phyloP scores from a whole-genome alignment of 179 eudicot species.

The Vitellaria paradoxa region DNA sequence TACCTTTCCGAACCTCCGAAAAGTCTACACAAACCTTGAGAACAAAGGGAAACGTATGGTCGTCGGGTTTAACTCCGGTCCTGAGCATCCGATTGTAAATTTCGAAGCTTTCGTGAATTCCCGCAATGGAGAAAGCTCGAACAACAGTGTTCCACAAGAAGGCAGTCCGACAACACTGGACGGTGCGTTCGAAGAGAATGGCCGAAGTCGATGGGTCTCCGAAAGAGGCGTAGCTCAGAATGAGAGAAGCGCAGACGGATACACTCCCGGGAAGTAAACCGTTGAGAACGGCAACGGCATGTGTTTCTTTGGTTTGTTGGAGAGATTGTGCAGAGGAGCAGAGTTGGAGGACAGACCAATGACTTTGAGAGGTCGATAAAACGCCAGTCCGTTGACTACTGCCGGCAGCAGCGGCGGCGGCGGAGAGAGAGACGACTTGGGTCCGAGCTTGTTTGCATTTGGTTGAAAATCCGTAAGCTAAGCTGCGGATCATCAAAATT shows the following conservation, averaged over 20 bases:
- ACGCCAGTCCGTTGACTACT: background rate
- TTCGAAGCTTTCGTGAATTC: slow-evolving; percentile 24
- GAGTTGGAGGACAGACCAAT: slow-evolving; percentile 32
- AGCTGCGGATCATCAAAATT: background rate
- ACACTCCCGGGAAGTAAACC: slow-evolving; percentile 48
- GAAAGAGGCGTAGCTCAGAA: slow-evolving; percentile 44
- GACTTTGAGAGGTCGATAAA: slow-evolving; percentile 9
- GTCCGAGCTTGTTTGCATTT: background rate
- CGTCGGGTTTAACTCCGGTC: slow-evolving; percentile 46
- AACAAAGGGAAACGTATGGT: slow-evolving; percentile 65
- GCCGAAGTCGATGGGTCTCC: slow-evolving; percentile 20
- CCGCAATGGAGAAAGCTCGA: slow-evolving; percentile 28
- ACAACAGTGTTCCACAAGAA: slow-evolving; percentile 63
- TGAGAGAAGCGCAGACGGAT: slow-evolving; percentile 50
- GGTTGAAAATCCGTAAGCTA: background rate
- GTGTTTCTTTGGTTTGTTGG: slow-evolving; percentile 50
- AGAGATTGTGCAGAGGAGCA: slow-evolving; percentile 41
- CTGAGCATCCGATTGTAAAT: slow-evolving; percentile 47
- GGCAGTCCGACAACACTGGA: slow-evolving; percentile 31
- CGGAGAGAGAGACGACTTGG: slow-evolving; percentile 9
- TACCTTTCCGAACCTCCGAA: slow-evolving; percentile 35
- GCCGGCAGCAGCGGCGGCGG: background rate
- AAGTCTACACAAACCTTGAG: slow-evolving; percentile 56
- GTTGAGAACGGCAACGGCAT: slow-evolving; percentile 36
- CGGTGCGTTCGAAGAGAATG: slow-evolving; percentile 29